Evolutionary conservation across 257 asterid genomes (phyloP).

Genomic region (Osmanthus fragrans): DNA sequence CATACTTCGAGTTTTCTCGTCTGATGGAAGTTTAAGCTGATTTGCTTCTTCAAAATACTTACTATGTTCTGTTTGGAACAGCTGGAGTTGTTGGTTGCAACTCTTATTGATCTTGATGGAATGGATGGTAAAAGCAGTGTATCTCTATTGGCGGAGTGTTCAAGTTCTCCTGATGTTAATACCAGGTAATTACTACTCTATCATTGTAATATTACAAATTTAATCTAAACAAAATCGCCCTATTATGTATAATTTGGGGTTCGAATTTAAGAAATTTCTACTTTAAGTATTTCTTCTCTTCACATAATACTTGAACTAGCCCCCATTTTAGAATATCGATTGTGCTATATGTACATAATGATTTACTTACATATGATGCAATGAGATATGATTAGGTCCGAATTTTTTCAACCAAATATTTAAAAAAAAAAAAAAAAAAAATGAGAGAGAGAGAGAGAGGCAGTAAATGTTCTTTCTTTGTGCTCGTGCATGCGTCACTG

Average conservation of each 20-base stretch:
- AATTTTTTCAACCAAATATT: too few relatives aligned
- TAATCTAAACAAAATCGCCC: background rate
- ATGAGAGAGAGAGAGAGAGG: too few relatives aligned
- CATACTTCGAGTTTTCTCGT: background rate
- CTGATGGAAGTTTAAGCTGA: background rate
- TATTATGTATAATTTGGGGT: background rate
- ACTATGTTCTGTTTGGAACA: conserved; percentile 36
- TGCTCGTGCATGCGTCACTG: too few relatives aligned
- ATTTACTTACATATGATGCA: too few relatives aligned
- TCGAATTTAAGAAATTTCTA: background rate
- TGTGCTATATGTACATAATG: too few relatives aligned
- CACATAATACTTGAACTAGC: too few relatives aligned
- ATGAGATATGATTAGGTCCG: too few relatives aligned
- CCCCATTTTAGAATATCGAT: too few relatives aligned
- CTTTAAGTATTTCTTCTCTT: background rate
- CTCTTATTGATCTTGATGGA: conserved; percentile 94
- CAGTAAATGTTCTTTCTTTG: too few relatives aligned
- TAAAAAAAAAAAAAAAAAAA: too few relatives aligned
- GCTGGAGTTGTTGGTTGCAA: conserved; percentile 84
- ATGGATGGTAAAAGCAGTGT: conserved; percentile 97
- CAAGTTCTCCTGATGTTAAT: conserved; percentile 86
- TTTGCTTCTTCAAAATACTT: conserved; percentile 11
- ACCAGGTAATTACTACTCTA: conserved; percentile 58
- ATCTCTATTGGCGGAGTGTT: conserved; percentile 80
- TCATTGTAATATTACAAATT: background rate